Base-by-base conservation (phyloP, 1,284 basidiomycete genomes). In the Lentinus polychrous region DNA sequence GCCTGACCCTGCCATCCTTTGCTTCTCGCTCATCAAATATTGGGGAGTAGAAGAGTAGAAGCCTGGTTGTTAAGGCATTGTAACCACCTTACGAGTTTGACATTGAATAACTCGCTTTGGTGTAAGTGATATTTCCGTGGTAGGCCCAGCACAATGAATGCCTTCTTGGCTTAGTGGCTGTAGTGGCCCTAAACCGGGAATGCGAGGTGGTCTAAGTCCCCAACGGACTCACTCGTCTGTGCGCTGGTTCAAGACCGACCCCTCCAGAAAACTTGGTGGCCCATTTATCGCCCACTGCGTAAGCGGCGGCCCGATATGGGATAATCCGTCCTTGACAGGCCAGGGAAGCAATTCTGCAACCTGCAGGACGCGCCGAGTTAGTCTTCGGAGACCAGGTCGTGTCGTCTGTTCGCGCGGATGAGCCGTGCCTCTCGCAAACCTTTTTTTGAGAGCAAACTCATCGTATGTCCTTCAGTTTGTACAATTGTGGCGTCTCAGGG, bases 281-380 rank as follows among this genome's bases (percentile, higher is more conserved):
- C 77, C 80, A 77, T 74, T 76, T 72, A 65, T 73, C 69, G 49
- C 57, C 73, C 78, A 70, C 66, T 52, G 64, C 74, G 79, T 69
- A 88, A 81, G 76, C 67, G 31, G 61, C 76, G 81, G 73, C 53
- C 56, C 60, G 67, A 69, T 74, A 78, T 79, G 82, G 84, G 83
- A 82, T 88, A 88, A 87, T 84, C 63, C 68, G 80, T 67, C 75
- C 81, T 77, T 79, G 81, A 80, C 76, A 71, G 80, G 78, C 81
- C 80, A 89, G 86, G 85, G 81, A 87, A 89, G 86, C 72, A 82
- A 89, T 89, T 87, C 81, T 79, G 86, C 86, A 89, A 81, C 77
- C 79, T 75, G 75, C 80, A 76, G 82, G 76, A 70, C 74, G 74
- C 65, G 79, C 86, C 86, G 80, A 88, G 83, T 87, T 87, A 85